phyloP scores from a whole-genome alignment of 805 yeast genomes.

The Kluyveromyces aestuarii region DNA sequence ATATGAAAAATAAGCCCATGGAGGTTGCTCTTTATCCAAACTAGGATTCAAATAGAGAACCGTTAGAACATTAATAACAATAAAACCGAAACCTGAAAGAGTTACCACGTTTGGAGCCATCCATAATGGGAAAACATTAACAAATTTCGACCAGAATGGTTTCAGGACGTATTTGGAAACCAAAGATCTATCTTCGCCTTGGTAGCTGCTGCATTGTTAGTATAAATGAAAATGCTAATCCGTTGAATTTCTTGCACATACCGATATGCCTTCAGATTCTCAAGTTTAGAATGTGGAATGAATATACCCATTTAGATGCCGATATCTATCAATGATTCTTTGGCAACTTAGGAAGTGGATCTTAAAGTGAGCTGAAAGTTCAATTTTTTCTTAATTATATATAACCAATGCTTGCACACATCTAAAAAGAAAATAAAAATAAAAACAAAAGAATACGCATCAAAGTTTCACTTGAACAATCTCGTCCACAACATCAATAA shows the following conservation, averaged over 20 bases:
- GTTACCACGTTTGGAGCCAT: conserved; percentile 94
- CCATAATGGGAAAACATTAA: conserved; percentile 65
- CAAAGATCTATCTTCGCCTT: conserved; percentile 74
- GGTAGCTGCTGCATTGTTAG: conserved; percentile 34
- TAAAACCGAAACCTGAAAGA: conserved; percentile 64
- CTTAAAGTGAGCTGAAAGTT: no score
- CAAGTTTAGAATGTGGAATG: conserved; percentile 44
- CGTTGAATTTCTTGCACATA: conserved; percentile 14
- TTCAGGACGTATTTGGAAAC: conserved; percentile 67
- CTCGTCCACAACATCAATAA: no score
- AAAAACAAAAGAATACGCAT: no score
- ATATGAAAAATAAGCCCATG: conserved; percentile 68
- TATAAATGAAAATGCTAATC: not conserved
- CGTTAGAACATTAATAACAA: conserved; percentile 51
- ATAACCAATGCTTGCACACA: no score
- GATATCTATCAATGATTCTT: no score
- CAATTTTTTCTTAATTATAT: no score
- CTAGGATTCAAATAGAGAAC: conserved; percentile 69
- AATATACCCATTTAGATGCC: conserved; percentile 49
- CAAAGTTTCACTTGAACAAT: not conserved
- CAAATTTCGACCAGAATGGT: conserved; percentile 74
- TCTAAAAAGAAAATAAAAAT: no score
- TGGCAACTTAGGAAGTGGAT: no score
- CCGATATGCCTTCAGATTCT: conserved; percentile 46
- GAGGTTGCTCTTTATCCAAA: conserved; percentile 49